Evolutionary conservation across 139 green algal species (phyloP).

Genomic region (Raphidocelis subcapitata): DNA sequence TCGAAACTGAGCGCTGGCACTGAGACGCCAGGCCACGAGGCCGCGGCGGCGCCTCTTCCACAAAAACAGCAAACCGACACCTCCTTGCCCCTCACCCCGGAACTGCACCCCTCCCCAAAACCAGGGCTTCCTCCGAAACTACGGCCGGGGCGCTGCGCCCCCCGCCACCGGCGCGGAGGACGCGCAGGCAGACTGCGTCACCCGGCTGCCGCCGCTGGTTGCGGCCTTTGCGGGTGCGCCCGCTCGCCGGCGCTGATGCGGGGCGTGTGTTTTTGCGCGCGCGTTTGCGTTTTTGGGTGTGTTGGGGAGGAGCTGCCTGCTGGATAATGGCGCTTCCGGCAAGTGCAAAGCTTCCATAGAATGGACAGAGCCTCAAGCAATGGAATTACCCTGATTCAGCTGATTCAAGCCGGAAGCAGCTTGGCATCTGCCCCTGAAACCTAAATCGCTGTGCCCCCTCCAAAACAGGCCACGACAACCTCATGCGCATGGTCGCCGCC

Average conservation of each 20-base stretch:
- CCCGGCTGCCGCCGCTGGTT: constrained; percentile 46
- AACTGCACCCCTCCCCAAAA: too few relatives aligned
- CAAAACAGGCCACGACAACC: neutral
- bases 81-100: too few relatives aligned
- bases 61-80: too few relatives aligned
- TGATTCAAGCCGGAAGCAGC: too few relatives aligned
- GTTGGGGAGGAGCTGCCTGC: neutral
- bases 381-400: too few relatives aligned
- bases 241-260: neutral
- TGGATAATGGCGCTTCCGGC: neutral
- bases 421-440: neutral
- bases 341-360: neutral
- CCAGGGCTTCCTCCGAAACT: constrained; percentile 57
- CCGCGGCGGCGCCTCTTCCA: too few relatives aligned
- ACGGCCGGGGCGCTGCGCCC: constrained; percentile 29
- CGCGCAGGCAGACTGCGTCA: constrained; percentile 53
- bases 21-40: too few relatives aligned
- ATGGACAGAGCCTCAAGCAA: neutral
- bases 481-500: constrained; percentile 27
- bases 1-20: too few relatives aligned
- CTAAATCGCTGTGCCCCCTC: neutral
- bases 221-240: constrained; percentile 25
- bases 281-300: neutral
- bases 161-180: constrained; percentile 47
- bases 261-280: constrained; percentile 1